Evolutionary conservation across 2,329 filamentous ascomycete species (phyloP).

Genomic region (Lomentospora prolificans): DNA sequence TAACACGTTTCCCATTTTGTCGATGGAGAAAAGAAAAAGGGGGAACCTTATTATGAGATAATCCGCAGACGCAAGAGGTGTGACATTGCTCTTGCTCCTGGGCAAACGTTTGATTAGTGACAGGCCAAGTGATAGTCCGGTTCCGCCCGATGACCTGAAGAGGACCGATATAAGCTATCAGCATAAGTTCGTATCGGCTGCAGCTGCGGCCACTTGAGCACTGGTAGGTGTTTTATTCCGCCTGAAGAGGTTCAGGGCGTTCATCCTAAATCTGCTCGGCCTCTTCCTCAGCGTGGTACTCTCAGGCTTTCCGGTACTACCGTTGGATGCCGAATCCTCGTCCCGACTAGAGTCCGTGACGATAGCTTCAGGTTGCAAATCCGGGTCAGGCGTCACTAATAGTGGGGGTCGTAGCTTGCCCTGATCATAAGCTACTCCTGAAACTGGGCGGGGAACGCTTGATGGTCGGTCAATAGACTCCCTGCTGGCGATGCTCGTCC

Average conservation of each 20-base stretch:
- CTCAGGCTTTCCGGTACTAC: conserved; percentile 36
- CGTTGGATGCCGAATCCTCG: conserved; percentile 20
- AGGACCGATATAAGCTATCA: background rate
- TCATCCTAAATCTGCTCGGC: conserved; percentile 54
- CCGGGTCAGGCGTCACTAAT: background rate
- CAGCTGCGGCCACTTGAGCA: background rate
- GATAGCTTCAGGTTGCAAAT: background rate
- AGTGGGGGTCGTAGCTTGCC: background rate
- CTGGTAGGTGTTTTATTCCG: conserved; percentile 31
- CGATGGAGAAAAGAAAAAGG: background rate
- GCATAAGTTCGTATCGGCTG: background rate
- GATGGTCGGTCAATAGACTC: conserved; percentile 41
- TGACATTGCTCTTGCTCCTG: too few relatives aligned
- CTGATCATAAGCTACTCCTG: conserved; percentile 4
- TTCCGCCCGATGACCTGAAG: too few relatives aligned
- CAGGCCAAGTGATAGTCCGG: too few relatives aligned
- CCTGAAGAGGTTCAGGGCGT: conserved; percentile 46
- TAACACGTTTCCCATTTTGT: background rate
- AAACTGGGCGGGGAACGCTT: conserved; percentile 19
- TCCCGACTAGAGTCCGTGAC: background rate
- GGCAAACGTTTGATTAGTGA: too few relatives aligned
- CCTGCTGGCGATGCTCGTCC: conserved; percentile 54
- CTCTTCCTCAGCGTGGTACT: conserved; percentile 47
- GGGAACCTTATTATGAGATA: too few relatives aligned
- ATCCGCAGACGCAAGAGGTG: too few relatives aligned